Conservation (phyloP, 2,329 filamentous ascomycete species). For the Arthrobotrys iridis region DNA sequence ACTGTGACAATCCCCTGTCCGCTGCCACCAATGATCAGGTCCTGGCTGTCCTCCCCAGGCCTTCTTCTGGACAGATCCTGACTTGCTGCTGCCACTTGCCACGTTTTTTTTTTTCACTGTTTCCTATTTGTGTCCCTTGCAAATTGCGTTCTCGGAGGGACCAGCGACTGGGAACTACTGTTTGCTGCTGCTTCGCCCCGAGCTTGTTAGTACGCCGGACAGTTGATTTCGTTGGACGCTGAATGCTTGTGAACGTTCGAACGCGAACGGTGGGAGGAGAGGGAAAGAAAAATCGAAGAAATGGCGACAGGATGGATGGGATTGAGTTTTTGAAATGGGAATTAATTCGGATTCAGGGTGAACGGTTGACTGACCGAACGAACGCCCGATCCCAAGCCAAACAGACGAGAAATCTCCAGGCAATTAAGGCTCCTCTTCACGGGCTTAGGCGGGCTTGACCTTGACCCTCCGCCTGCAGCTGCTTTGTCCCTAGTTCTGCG, state of each 20-base stretch:
- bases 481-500: constrained; percentile 17
- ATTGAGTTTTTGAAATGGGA: constrained; percentile 4
- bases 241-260: neutral
- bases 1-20: constrained; percentile 51
- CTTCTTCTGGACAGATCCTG: constrained; percentile 45
- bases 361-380: neutral
- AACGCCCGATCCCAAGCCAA: constrained; percentile 20
- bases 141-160: constrained; percentile 41
- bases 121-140: constrained; percentile 44
- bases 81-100: constrained; percentile 42
- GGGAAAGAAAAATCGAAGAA: neutral
- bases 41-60: constrained; percentile 35
- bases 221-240: constrained; percentile 5
- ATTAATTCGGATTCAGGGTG: constrained; percentile 12
- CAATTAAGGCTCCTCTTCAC: constrained; percentile 16
- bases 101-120: constrained; percentile 51
- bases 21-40: constrained; percentile 43
- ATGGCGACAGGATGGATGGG: neutral
- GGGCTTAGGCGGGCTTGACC: constrained; percentile 19
- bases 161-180: constrained; percentile 16
- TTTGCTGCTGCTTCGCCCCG: constrained; percentile 19
- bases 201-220: neutral
- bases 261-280: neutral
- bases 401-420: constrained; percentile 20
- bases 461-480: constrained; percentile 22